Percentiles rank a stretch among this genome's conserved stretches.
These are phyloP conservation scores for Erythrobasidium hasegawianum DNA, from an alignment of 1,284 basidiomycete genomes.

Conservation along the genomic window DNA sequence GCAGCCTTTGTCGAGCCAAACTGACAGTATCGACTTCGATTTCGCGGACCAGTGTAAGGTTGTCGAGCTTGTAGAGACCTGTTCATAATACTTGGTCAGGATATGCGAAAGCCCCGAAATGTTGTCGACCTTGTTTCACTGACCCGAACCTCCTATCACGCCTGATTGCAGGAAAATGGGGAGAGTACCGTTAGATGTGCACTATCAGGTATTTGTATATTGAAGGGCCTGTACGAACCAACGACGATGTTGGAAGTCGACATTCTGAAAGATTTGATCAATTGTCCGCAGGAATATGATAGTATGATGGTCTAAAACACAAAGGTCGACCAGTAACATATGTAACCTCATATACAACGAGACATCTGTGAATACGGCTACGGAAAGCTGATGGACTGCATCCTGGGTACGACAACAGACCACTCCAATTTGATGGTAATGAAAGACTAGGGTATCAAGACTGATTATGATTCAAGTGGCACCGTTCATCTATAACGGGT, in stretches of 20 bases:
- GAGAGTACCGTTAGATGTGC: neutral
- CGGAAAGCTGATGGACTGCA: no score
- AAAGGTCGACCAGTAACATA: no score
- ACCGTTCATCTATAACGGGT: no score
- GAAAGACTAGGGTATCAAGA: no score
- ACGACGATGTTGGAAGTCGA: constrained; percentile 25
- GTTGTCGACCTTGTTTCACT: neutral
- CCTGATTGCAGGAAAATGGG: constrained; percentile 8
- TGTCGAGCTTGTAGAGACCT: constrained; percentile 77
- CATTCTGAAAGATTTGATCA: neutral
- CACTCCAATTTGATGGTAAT: no score
- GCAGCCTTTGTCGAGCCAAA: constrained; percentile 50
- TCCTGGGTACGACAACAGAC: no score
- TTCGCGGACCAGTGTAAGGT: constrained; percentile 73
- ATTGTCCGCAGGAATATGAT: no score
- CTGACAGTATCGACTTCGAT: constrained; percentile 52
- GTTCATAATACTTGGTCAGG: constrained; percentile 4
- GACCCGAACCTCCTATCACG: constrained; percentile 35
- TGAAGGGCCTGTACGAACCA: neutral
- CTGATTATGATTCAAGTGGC: no score
- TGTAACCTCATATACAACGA: no score
- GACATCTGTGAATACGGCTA: no score
- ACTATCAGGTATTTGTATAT: neutral
- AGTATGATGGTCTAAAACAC: no score
- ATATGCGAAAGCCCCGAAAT: neutral